A percentile compares a stretch with the other conserved stretches of the same genome.
Conservation (phyloP, 2,329 filamentous ascomycete genomes). For the Botrytis hyacinthi region DNA sequence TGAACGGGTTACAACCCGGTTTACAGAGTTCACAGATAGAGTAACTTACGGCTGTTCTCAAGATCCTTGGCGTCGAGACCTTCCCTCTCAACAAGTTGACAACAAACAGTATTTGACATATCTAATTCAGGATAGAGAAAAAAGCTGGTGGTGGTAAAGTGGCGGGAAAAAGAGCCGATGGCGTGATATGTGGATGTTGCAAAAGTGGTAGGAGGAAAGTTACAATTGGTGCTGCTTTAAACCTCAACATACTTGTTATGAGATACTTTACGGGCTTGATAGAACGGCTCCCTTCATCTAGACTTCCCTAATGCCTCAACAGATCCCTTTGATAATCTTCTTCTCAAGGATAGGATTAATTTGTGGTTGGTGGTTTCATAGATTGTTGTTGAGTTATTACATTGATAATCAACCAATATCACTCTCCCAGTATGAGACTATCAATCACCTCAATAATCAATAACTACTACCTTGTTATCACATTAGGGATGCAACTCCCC, state of each 20-base stretch:
- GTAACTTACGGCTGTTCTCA: not conserved
- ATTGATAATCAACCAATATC: not conserved
- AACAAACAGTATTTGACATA: not conserved
- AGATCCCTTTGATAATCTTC: no score
- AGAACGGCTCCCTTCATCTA: not conserved
- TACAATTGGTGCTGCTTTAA: not conserved
- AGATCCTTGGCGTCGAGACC: not conserved
- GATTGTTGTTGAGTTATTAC: not conserved
- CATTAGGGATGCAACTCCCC: not conserved
- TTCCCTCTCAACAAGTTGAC: not conserved
- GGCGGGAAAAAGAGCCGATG: not conserved
- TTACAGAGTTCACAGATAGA: not conserved
- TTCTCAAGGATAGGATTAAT: not conserved
- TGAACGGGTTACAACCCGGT: not conserved
- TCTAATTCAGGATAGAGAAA: not conserved
- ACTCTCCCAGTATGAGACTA: not conserved
- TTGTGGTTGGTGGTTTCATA: not conserved
- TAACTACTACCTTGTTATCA: not conserved
- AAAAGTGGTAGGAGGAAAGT: constrained; percentile 3
- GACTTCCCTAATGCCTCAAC: not conserved
- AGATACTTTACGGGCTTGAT: not conserved
- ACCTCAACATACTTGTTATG: no score
- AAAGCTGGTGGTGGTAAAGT: not conserved
- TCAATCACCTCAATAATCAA: not conserved
- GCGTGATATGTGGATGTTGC: not conserved